Evolutionary conservation across 1,284 basidiomycete genomes (phyloP).

Genomic region (Pseudomicrostroma phylloplanum): DNA sequence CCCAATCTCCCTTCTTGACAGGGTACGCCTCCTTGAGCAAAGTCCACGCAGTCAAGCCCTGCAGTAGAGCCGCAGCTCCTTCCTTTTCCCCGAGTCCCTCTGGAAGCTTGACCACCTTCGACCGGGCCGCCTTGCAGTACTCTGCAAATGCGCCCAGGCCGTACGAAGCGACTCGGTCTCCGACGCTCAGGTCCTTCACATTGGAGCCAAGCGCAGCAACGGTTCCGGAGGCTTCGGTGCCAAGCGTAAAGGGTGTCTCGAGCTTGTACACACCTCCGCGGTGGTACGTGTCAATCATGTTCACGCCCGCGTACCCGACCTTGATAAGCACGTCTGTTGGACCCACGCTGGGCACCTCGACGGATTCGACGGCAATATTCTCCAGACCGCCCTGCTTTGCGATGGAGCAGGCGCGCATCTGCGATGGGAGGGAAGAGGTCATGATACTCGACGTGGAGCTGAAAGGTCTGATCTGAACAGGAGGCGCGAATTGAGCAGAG

Average conservation of each 20-base stretch:
- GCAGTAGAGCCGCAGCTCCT: constrained; percentile 66
- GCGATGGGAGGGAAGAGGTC: not conserved
- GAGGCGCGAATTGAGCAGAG: no score
- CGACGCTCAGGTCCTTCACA: constrained; percentile 55
- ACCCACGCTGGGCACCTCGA: constrained; percentile 62
- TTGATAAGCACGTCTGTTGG: constrained; percentile 72
- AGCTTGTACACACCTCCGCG: constrained; percentile 55
- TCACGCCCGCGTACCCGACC: constrained; percentile 55
- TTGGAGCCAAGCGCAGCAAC: constrained; percentile 60
- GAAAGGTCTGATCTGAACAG: no score
- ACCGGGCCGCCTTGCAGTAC: constrained; percentile 66
- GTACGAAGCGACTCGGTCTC: constrained; percentile 60
- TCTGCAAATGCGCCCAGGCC: constrained; percentile 67
- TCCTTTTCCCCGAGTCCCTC: constrained; percentile 59
- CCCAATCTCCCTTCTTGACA: constrained; percentile 61
- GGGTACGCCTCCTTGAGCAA: constrained; percentile 77
- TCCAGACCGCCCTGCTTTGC: constrained; percentile 66
- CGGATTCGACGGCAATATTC: constrained; percentile 63
- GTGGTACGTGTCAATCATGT: constrained; percentile 62
- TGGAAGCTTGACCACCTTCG: constrained; percentile 59
- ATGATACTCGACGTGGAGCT: not conserved
- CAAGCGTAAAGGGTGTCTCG: constrained; percentile 67
- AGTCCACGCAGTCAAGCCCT: constrained; percentile 73
- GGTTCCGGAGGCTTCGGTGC: constrained; percentile 71
- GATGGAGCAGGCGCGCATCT: constrained; percentile 56